A percentile compares a stretch with the other conserved stretches of the same genome.
Evolutionary conservation across 805 yeast species (phyloP).

Genomic region (Candida multigemmis): DNA sequence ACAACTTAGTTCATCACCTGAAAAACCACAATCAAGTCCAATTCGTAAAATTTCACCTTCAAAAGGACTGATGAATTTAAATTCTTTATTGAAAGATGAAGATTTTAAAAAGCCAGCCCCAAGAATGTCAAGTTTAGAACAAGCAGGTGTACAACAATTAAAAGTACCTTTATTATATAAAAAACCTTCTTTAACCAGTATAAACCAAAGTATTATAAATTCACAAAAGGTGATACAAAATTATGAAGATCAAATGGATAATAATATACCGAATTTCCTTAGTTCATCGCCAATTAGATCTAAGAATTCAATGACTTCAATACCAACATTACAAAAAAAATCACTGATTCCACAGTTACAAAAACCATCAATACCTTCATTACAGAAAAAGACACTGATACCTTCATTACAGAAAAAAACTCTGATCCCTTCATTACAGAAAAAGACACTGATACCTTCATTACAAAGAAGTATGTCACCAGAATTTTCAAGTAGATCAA

Average conservation of each 20-base stretch:
- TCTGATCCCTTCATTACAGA: constrained; percentile 7
- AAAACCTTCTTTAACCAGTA: constrained; percentile 6
- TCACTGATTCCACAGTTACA: constrained; percentile 6
- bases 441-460: constrained; percentile 7
- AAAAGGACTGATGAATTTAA: constrained; percentile 28
- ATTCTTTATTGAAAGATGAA: constrained; percentile 13
- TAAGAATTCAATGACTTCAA: too few relatives aligned
- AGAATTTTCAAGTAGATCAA: not conserved
- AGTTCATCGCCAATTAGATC: too few relatives aligned
- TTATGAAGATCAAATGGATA: too few relatives aligned
- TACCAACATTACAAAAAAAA: constrained; percentile 9
- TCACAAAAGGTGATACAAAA: too few relatives aligned
- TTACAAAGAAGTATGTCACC: constrained; percentile 8
- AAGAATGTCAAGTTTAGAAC: constrained; percentile 14
- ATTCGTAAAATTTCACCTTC: constrained; percentile 29
- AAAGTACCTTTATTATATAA: constrained; percentile 7
- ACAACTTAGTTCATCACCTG: constrained; percentile 2
- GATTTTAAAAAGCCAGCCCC: constrained; percentile 17
- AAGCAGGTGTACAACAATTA: constrained; percentile 22
- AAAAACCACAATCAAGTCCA: constrained; percentile 8
- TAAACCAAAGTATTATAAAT: not conserved
- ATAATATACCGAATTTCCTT: too few relatives aligned
- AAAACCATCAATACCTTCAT: constrained; percentile 3
- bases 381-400: constrained; percentile 8
- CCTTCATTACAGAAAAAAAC: constrained; percentile 6